phyloP scores from a whole-genome alignment of 2,329 filamentous ascomycete genomes.

The Didymella keratinophila region DNA sequence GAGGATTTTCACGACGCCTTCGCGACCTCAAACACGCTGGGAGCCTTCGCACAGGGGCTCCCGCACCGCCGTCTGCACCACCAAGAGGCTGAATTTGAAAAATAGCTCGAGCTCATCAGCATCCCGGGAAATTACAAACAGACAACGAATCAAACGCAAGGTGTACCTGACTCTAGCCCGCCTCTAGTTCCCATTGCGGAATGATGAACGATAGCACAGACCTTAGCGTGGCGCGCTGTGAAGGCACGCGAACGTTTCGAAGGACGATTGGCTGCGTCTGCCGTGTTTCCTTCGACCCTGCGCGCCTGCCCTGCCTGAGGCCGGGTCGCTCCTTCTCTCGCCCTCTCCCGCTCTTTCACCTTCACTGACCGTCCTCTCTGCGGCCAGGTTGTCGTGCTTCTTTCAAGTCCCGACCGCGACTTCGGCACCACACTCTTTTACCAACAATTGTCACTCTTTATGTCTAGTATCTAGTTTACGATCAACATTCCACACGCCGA shows the following conservation, averaged over 20 bases:
- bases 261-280: slow-evolving; percentile 24
- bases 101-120: slow-evolving; percentile 37
- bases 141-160: slow-evolving; percentile 34
- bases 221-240: slow-evolving; percentile 7
- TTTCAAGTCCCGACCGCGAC: slow-evolving; percentile 50
- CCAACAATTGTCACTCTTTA: slow-evolving; percentile 41
- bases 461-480: slow-evolving; percentile 41
- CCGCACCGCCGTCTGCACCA: slow-evolving; percentile 24
- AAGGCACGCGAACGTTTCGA: slow-evolving; percentile 37
- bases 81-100: slow-evolving; percentile 25
- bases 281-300: slow-evolving; percentile 30
- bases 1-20: slow-evolving; percentile 17
- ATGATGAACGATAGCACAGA: slow-evolving; percentile 36
- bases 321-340: slow-evolving; percentile 23
- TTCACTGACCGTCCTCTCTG: slow-evolving; percentile 31
- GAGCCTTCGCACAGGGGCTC: slow-evolving; percentile 32
- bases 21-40: slow-evolving; percentile 24
- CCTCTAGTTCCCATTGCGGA: slow-evolving; percentile 30
- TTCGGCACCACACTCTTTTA: slow-evolving; percentile 48
- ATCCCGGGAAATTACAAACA: slow-evolving; percentile 39
- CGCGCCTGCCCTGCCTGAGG: slow-evolving; percentile 21
- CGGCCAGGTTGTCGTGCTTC: slow-evolving; percentile 52
- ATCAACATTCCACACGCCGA: slow-evolving; percentile 39
- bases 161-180: slow-evolving; percentile 38
- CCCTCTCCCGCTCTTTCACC: slow-evolving; percentile 29